Evolutionary conservation across 495 filamentous ascomycete species (phyloP), one percentile per base, ranked within the genome.

Genomic region (Venustampulla echinocandica): DNA sequence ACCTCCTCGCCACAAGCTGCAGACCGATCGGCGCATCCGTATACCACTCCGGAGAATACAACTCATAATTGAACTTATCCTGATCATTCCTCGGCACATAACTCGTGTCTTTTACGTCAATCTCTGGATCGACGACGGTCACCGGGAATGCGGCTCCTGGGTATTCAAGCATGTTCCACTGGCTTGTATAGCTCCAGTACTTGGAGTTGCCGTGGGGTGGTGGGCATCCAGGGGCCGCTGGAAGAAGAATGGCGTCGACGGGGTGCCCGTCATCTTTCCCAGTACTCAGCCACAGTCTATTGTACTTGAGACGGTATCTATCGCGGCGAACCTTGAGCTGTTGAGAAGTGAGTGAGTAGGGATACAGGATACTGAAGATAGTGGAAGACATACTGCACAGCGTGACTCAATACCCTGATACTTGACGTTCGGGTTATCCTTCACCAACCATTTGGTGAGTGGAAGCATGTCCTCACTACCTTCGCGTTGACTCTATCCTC

Each of bases 81-180:
- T 33, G 43, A 7, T 62, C 54, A 52, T 60, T 58, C 30, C 61
- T 18, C 0, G 73, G 49, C 61, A 69, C 64, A 52, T 76, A 76
- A 62, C 70, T 47, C 53, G 46, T 50, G 7, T 53, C 49, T 11
- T 4, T 36, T 1, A 13, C 13, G 35, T 54, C 41, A 60, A 56
- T 54, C 41, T 56, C 60, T 0, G 61, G 48, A 30, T 76, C 72
- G 11, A 76, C 72, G 15, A 59, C 59, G 9, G 70, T 52, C 1
- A 71, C 69, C 0, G 79, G 79, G 54, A 84, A 80, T 0, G 78
- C 64, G 2, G 68, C 60, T 17, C 70, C 73, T 9, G 80, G 84
- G 50, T 81, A 80, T 56, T 87, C 81, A 0, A 87, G 62, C 27
- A 85, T 54, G 53, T 90, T 88, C 82, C 83, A 90, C 49, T 84